Evolutionary conservation across 176 grass and related monocot species (phyloP), one percentile per base, ranked within the genome.

Genomic region (Carex myosuroides): DNA sequence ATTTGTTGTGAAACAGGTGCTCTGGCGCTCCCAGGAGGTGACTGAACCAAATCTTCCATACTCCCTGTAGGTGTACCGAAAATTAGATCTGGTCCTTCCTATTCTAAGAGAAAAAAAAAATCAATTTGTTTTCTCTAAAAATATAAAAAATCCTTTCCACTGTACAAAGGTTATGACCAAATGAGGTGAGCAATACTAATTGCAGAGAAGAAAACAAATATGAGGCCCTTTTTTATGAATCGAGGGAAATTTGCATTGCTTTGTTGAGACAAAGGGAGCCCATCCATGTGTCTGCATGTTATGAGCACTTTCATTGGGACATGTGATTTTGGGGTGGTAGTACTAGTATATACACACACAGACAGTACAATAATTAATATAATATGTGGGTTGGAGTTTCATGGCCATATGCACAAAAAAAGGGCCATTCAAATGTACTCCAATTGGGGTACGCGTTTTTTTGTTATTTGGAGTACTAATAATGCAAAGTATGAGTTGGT

Each of bases 281-380:
- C 86, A 58, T 73, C 81, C 71, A 84, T 88, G 70, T 87, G 79
- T 87, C 37, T 53, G 32, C 79, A 82, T 87, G 64, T 83, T 82
- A 72, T 12, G 64, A 79, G 75, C 37, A 56, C 50, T 62, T 69
- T 22, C 16, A 80, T 70, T 37, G 85, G 85, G 54, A 61, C 77
- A 86, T 80, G 75, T 81, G 85, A 86, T 70, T 86, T 81, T 41
- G 35, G n/a, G 24, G 10, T 64, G 18, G 9, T 46, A 46, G 52
- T 57, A 78, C 17, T 44, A 42, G 68, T 46, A 70, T 21, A 71
- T 22, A 63, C 42, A 39, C 59, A 85, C 21, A 60, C 11, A 29
- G 4, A 39, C 24, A 86, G 85, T 81, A 86, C 85, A 86, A 80
- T 86, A 56, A 71, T 83, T 68, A 42, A 62, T 83, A 83, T 53